Base-by-base conservation (phyloP, 23 red algal genomes). In the Agarophyton chilense region DNA sequence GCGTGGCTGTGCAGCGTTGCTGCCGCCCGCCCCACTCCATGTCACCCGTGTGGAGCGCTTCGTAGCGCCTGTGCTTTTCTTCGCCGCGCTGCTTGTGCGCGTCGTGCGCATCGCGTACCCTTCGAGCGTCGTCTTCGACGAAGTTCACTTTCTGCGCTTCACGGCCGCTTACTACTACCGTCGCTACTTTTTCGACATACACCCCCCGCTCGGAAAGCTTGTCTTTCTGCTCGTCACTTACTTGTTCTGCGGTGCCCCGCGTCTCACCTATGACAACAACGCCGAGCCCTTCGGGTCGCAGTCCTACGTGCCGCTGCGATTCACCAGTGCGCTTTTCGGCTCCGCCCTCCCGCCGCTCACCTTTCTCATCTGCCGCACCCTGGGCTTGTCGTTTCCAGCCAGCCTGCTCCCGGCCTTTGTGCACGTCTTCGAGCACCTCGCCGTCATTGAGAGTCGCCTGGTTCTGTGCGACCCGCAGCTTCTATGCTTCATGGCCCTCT, bases 171-270 rank as follows among this genome's bases (percentile, higher is more conserved):
- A 98, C 67, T 94, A 89, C 68, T 81, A 85, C 52, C 85, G 96
- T 29, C 60, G 74, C 52, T 95, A 95, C 76, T 96, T 94, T 84
- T 99, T 99, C 89, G 97, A 99, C 62, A 99, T 99, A 47, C 97
- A 99, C 60, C 97, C 97, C 16, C 97, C 97, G 76, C 77, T 99
- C 2, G 97, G 92, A 19, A 99, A 99, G 90, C 93, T 99, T 10
- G 32, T 96, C 18, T 66, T 98, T 17, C 54, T 87, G 47, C 34
- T 92, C 21, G 86, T 86, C 19, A 92, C 72, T 19, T 55, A 81
- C 36, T 21, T 92, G 14, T 68, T 91, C 10, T 86, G 89, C 81
- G 92, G 88, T 16, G 84, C 57, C 7, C 85, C 79, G 17, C 64
- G 25, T 32, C 60, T 92, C 43, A 56, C 74, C 2, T 91, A 92